phyloP scores from a whole-genome alignment of 352 stramenopile genomes.

The Phytophthora foliorum region DNA sequence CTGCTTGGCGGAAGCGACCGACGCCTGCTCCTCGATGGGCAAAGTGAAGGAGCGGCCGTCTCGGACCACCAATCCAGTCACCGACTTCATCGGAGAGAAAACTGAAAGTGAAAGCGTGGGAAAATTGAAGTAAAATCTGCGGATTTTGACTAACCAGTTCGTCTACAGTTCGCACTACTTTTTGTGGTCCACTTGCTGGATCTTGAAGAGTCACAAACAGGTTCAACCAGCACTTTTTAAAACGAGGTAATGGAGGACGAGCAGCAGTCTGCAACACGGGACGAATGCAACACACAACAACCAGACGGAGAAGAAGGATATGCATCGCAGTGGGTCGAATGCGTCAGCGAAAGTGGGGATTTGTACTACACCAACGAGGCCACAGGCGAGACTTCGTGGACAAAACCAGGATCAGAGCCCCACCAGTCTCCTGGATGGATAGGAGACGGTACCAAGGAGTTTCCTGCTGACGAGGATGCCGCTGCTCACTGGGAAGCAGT shows the following conservation, averaged over 20 bases:
- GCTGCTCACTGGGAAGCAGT: slow-evolving; percentile 35
- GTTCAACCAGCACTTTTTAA: not conserved
- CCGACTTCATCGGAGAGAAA: slow-evolving; percentile 5
- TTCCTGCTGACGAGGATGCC: not conserved
- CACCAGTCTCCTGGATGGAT: slow-evolving; percentile 11
- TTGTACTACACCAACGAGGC: slow-evolving; percentile 52
- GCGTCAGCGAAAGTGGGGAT: slow-evolving; percentile 51
- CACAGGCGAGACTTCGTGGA: slow-evolving; percentile 62
- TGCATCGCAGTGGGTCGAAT: slow-evolving; percentile 43
- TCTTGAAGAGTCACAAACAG: slow-evolving; percentile 12
- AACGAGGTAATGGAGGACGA: slow-evolving; percentile 17
- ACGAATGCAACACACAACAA: slow-evolving; percentile 7
- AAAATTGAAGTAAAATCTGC: too few species aligned
- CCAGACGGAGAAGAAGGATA: not conserved
- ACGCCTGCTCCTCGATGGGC: not conserved
- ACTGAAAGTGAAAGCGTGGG: too few species aligned
- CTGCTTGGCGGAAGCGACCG: not conserved
- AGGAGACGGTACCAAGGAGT: not conserved
- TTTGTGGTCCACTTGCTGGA: too few species aligned
- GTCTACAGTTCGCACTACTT: too few species aligned
- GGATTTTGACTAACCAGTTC: too few species aligned
- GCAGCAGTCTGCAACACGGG: slow-evolving; percentile 8
- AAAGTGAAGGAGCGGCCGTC: not conserved
- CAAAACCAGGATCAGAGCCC: slow-evolving; percentile 28
- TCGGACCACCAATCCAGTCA: not conserved